These are phyloP conservation scores for Mycosphaerella sp. DNA, from an alignment of 2,329 filamentous ascomycete genomes.

Conservation along the genomic window DNA sequence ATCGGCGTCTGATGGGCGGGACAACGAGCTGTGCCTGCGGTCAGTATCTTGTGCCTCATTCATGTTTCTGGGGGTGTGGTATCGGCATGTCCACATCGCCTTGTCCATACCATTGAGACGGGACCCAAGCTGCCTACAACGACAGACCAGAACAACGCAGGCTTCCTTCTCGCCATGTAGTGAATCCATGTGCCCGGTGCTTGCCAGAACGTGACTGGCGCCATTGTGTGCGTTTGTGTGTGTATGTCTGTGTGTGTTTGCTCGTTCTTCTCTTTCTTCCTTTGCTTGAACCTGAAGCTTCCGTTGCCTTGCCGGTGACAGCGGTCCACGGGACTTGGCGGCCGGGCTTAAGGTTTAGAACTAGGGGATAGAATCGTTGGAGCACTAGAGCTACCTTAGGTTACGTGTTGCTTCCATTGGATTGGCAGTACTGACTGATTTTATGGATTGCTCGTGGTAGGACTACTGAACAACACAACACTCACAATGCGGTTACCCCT, in stretches of 20 bases:
- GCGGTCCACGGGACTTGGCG: constrained; percentile 1
- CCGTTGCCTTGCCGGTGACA: not conserved
- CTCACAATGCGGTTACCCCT: constrained; percentile 31
- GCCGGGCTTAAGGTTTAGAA: not conserved
- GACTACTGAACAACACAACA: constrained; percentile 35
- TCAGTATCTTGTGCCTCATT: constrained; percentile 1
- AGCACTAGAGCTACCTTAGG: not conserved
- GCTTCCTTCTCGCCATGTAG: constrained; percentile 82
- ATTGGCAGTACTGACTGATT: not conserved
- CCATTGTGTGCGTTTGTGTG: constrained; percentile 49
- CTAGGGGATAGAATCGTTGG: not conserved
- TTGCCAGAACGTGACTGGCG: constrained; percentile 73
- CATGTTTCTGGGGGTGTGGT: no score
- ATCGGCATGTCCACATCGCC: no score
- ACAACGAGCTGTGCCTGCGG: constrained; percentile 46
- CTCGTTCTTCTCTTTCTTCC: not conserved
- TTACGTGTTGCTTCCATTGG: constrained; percentile 7
- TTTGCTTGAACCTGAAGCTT: not conserved
- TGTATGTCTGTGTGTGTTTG: no score
- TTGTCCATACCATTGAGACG: constrained; percentile 31
- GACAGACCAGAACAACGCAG: constrained; percentile 84
- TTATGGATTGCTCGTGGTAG: constrained; percentile 1
- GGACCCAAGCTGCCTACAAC: constrained; percentile 69
- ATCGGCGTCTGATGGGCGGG: constrained; percentile 62
- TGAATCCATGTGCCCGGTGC: constrained; percentile 75